Evolutionary conservation across 2,329 filamentous ascomycete species (phyloP), one percentile per base, ranked within the genome.

Genomic region (Chalara sp.): DNA sequence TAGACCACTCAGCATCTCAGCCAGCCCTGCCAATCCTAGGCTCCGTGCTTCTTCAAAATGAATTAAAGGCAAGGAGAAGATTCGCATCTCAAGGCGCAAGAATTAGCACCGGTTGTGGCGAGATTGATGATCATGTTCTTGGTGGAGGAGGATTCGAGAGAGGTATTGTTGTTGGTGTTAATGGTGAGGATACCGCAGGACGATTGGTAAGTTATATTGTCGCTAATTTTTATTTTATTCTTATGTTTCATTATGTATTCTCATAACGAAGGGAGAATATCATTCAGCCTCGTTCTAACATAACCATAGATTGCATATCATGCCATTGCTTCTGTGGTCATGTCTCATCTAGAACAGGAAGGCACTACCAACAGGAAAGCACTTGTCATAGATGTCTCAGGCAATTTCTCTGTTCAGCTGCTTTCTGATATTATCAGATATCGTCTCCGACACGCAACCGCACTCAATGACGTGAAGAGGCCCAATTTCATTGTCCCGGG

Each of bases 131-230:
- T 35, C 44, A 49, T 39, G 41, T 65, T 30, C 54, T 65, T 21
- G 55, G 57, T 48, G 54, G 54, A 57, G 47, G 53, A 7, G 45
- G 57, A 6, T 46, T 60, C 21, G 55, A 58, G 35, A 56, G 58
- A n/a, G 60, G 60, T 1, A 21, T 59, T 41, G 56, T 66, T 10
- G 44, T 65, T 12, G 64, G 64, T 3, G 47, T 65, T 21, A 61
- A 59, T 58, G 60, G 53, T 10, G 61, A 59, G 37, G 55, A 53
- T 3, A 48, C 21, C 21, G 58, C 59, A 40, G 60, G 60, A 32
- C 54, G 56, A 46, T 50, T 65, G 52, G 63, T 66, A 46, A 58
- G 62, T 60, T 46, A 37, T 39, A 13, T 47, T 21, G 21, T 21
- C 21, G 21, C 21, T 21, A 21, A 21, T 21, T 21, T 21, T 2